A percentile compares a stretch with the other conserved stretches of the same genome.
Conservation (phyloP, 371 early-diverging fungal species). For the Quaeritorhiza haematococci region DNA sequence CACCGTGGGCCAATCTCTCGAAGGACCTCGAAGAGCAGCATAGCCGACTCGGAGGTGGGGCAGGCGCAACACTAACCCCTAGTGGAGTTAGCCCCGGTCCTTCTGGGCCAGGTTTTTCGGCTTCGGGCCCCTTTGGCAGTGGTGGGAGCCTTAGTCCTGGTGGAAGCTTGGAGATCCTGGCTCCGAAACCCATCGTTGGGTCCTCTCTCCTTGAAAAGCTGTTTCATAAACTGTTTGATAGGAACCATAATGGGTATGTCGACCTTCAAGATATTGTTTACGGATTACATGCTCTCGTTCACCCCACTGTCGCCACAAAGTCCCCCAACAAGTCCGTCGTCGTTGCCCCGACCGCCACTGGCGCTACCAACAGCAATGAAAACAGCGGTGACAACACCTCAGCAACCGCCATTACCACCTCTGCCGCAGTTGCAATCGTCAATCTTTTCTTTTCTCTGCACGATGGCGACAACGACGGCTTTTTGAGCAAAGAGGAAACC, state of each 20-base stretch:
- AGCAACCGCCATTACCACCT: too few species aligned
- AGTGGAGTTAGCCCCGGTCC: too few species aligned
- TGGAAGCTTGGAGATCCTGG: too few species aligned
- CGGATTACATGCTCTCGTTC: constrained; percentile 72
- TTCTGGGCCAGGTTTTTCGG: too few species aligned
- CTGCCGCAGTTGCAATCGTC: constrained; percentile 44
- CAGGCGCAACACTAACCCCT: constrained; percentile 10
- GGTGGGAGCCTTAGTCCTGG: too few species aligned
- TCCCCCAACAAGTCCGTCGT: too few species aligned
- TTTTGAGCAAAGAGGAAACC: constrained; percentile 75
- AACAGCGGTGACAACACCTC: constrained; percentile 34
- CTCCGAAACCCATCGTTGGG: constrained; percentile 31
- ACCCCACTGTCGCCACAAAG: too few species aligned
- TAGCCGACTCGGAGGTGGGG: constrained; percentile 17
- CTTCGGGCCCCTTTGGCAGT: too few species aligned
- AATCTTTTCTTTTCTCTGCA: constrained; percentile 81
- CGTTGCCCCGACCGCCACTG: too few species aligned
- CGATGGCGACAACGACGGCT: constrained; percentile 68
- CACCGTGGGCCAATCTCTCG: constrained; percentile 31
- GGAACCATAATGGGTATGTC: constrained; percentile 50
- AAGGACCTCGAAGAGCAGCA: constrained; percentile 29
- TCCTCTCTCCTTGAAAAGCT: constrained; percentile 23
- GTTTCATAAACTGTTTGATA: constrained; percentile 49
- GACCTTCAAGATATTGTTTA: constrained; percentile 75
- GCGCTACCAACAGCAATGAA: too few species aligned